Evolutionary conservation across 768 basidiomycete genomes (phyloP).

Genomic region (Trametes coccinea): DNA sequence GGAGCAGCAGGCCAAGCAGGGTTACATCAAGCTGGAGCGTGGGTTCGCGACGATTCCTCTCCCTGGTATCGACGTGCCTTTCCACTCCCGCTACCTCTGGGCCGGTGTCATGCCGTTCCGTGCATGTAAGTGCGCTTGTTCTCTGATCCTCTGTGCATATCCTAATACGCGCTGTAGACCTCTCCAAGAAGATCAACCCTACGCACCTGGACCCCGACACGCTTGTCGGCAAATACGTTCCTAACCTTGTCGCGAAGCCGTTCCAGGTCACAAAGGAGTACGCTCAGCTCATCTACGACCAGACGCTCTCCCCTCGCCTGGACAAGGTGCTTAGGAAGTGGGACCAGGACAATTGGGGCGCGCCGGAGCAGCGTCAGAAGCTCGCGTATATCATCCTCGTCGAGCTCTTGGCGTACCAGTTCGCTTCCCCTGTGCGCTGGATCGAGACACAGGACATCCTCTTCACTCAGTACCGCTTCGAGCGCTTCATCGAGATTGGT

Average conservation of each 20-base stretch:
- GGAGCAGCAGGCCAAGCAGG: constrained; percentile 78
- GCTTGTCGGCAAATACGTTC: constrained; percentile 93
- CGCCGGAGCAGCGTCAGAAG: constrained; percentile 80
- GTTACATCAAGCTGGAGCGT: constrained; percentile 92
- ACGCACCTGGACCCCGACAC: constrained; percentile 91
- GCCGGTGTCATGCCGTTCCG: constrained; percentile 97
- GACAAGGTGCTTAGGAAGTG: constrained; percentile 93
- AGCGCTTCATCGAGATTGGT: constrained; percentile 93
- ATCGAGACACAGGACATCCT: constrained; percentile 98
- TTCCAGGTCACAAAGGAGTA: constrained; percentile 85
- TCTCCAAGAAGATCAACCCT: constrained; percentile 97
- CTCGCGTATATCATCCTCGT: constrained; percentile 96
- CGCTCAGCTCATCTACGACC: constrained; percentile 93
- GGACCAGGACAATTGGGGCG: constrained; percentile 90
- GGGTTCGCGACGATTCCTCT: constrained; percentile 95
- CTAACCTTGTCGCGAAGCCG: constrained; percentile 90
- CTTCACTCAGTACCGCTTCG: constrained; percentile 83
- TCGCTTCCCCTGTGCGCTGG: constrained; percentile 98
- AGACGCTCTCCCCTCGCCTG: constrained; percentile 92
- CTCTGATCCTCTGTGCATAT: not conserved
- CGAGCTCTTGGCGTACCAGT: constrained; percentile 96
- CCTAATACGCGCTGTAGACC: constrained; percentile 48
- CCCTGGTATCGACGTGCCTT: constrained; percentile 97
- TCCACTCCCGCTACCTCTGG: constrained; percentile 99
- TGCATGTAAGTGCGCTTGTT: constrained; percentile 65